Base-by-base conservation (phyloP, 805 yeast genomes). In the Zygosaccharomyces bailii region DNA sequence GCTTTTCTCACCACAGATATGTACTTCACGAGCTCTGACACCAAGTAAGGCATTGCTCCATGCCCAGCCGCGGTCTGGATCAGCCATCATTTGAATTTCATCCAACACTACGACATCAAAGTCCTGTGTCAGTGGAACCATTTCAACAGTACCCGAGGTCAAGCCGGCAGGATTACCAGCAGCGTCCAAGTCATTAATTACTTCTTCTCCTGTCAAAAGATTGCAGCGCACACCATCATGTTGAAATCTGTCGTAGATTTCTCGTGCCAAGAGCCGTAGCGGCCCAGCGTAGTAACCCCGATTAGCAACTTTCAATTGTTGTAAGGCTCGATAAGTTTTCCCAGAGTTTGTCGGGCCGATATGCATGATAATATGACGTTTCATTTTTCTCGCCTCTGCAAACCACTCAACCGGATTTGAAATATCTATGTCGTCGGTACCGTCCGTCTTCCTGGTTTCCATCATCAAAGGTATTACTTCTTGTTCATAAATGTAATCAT, bases 281-380 rank as follows among this genome's bases (percentile, higher is more conserved):
- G 99, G 99, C 1, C 98, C 98, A 0, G 98, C 98, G 65, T 83
- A 93, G 53, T 84, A 86, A 0, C 99, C 99, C 14, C 80, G 74
- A 24, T 79, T 72, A 11, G 88, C 80, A 16, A 64, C 56, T 53
- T 80, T 80, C 39, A 93, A 71, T 44, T 79, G 73, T 55, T 84
- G 73, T 36, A 93, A 67, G 0, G 98, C 96, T 38, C 78, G 75
- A 59, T 86, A 86, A 0, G 98, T 93, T 58, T 93, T 93, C 9
- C 99, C 99, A 53, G 93, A 82, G 62, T 93, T 93, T 0, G 99
- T 93, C 1, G 99, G 99, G 0, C 99, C 99, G 8, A 93, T 86
- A 61, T 93, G 99, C 80, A 93, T 77, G n/a, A 84, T 75, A 39
- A 93, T 73, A 40, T 84, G 82, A 31, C 99, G 71, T 51, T 79